phyloP scores from a whole-genome alignment of 352 stramenopile species.

The Sclerospora graminicola region DNA sequence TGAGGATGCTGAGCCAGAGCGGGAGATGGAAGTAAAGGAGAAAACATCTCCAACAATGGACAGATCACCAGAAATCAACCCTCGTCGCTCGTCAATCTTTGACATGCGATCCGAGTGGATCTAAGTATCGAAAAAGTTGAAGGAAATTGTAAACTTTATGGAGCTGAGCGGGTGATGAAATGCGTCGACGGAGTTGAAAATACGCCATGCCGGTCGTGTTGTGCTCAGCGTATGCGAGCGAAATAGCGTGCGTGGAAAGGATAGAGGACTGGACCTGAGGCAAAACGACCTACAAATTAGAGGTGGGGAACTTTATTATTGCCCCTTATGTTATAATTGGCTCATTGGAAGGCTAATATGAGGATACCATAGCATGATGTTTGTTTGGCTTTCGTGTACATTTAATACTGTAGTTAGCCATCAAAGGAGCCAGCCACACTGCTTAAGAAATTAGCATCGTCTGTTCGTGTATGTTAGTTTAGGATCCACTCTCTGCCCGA shows the following conservation, averaged over 20 bases:
- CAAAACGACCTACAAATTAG: constrained; percentile 1
- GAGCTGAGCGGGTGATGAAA: constrained; percentile 11
- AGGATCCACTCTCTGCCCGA: too few relatives aligned
- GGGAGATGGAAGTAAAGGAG: constrained; percentile 12
- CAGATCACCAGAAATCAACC: constrained; percentile 16
- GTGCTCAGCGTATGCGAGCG: constrained; percentile 16
- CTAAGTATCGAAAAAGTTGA: constrained; percentile 7
- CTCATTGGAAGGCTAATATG: constrained; percentile 32
- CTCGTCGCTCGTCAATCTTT: constrained; percentile 30
- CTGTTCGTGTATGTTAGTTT: too few relatives aligned
- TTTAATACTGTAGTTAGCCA: too few relatives aligned
- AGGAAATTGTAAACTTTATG: constrained; percentile 10
- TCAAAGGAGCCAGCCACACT: too few relatives aligned
- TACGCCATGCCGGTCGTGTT: constrained; percentile 9
- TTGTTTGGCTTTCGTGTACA: constrained; percentile 3
- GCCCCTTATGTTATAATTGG: constrained; percentile 24
- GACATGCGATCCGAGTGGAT: constrained; percentile 36
- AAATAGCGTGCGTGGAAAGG: constrained; percentile 7
- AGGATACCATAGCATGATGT: constrained; percentile 21
- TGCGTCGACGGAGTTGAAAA: constrained; percentile 9
- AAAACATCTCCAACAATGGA: constrained; percentile 4
- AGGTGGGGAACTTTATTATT: constrained; percentile 26
- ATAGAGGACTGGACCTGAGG: constrained; percentile 14
- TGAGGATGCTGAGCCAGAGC: constrained; percentile 15
- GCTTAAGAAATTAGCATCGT: too few relatives aligned